Evolutionary conservation across 1,139 yeast genomes (phyloP).

Genomic region (Lodderomyces beijingensis): DNA sequence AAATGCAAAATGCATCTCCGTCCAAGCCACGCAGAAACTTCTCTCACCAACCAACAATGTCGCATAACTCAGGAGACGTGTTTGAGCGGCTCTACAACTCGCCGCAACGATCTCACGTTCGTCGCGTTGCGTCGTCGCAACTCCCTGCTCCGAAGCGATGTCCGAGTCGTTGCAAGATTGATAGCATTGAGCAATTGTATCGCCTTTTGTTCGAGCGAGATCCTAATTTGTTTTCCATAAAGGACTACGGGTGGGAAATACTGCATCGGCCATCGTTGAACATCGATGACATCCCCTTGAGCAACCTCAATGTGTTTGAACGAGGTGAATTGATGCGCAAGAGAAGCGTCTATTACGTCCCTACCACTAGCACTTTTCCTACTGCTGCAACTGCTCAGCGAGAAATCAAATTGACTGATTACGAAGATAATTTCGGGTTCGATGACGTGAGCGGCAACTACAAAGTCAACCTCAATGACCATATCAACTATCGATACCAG

Average conservation of each 20-base stretch:
- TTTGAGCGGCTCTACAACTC: no score
- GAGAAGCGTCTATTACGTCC: conserved; percentile 38
- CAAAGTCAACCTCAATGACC: conserved; percentile 56
- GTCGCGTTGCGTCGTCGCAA: no score
- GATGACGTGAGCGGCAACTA: conserved; percentile 71
- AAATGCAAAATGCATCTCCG: no score
- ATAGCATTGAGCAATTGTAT: conserved; percentile 18
- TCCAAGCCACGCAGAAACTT: no score
- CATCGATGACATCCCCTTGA: conserved; percentile 8
- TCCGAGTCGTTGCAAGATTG: conserved; percentile 12
- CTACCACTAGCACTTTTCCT: conserved; percentile 15
- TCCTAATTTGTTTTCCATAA: conserved; percentile 19
- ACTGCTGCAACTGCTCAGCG: no score
- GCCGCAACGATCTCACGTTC: no score
- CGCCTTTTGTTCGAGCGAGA: conserved; percentile 19
- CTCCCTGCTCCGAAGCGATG: no score
- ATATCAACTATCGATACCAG: conserved; percentile 71
- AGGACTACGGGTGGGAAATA: no score
- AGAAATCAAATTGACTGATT: conserved; percentile 41
- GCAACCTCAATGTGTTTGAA: conserved; percentile 43
- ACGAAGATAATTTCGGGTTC: conserved; percentile 58
- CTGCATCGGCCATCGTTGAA: conserved; percentile 7
- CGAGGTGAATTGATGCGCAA: conserved; percentile 47
- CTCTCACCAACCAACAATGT: no score
- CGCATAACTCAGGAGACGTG: no score